Percentiles rank a stretch among this genome's conserved stretches.
Evolutionary conservation across 768 basidiomycete species (phyloP).

Genomic region (Boletus rufocinnamomeus): DNA sequence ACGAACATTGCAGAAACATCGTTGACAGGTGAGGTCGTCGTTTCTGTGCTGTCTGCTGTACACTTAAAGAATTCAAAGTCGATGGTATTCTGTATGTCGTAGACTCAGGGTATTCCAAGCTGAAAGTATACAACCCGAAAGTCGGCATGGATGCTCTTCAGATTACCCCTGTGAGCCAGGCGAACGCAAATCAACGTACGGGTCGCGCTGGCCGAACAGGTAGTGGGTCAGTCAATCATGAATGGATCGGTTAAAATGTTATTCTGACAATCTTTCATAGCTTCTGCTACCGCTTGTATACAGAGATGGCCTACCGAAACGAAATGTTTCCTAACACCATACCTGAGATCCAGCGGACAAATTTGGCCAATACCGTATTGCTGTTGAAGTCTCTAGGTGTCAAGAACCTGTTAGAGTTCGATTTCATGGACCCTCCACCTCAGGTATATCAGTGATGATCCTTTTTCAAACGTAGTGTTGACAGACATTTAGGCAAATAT

Average conservation of each 20-base stretch:
- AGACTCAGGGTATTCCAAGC: slow-evolving; percentile 94
- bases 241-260: background rate
- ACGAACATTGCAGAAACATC: slow-evolving; percentile 99
- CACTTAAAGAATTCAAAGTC: slow-evolving; percentile 48
- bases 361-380: slow-evolving; percentile 94
- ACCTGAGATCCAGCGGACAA: slow-evolving; percentile 97
- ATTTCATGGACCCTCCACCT: slow-evolving; percentile 99
- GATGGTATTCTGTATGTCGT: slow-evolving; percentile 98
- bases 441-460: slow-evolving; percentile 52
- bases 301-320: slow-evolving; percentile 95
- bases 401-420: slow-evolving; percentile 95
- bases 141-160: slow-evolving; percentile 99
- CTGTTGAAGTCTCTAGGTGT: slow-evolving; percentile 95
- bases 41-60: slow-evolving; percentile 1
- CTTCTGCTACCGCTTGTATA: slow-evolving; percentile 95
- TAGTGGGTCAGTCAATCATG: slow-evolving; percentile 64
- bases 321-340: slow-evolving; percentile 96
- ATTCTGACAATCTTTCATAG: slow-evolving; percentile 40
- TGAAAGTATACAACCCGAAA: slow-evolving; percentile 98
- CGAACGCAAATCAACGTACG: slow-evolving; percentile 94
- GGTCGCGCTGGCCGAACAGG: slow-evolving; percentile 97
- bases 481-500: slow-evolving; percentile 74
- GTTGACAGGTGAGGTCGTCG: slow-evolving; percentile 65
- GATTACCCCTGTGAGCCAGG: slow-evolving; percentile 98
- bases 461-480: background rate